Percentiles rank a stretch among this genome's conserved stretches.
Conservation (phyloP, 768 basidiomycete genomes). For the Ramaria sp. region DNA sequence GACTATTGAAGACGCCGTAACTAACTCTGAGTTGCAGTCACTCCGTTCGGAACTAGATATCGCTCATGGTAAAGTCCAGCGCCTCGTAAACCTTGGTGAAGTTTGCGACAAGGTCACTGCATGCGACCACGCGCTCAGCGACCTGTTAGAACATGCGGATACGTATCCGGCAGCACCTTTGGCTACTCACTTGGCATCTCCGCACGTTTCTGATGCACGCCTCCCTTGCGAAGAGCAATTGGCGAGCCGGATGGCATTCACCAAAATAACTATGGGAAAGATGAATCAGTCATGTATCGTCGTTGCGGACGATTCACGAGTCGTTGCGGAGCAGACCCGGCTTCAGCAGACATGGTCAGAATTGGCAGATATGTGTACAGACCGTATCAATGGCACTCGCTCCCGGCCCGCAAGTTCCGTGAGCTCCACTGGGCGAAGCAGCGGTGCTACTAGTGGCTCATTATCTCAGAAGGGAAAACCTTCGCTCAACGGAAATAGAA, state of each 20-base stretch:
- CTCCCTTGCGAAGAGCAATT: slow-evolving; percentile 60
- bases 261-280: slow-evolving; percentile 36
- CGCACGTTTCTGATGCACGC: slow-evolving; percentile 29
- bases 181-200: slow-evolving; percentile 37
- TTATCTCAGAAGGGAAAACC: slow-evolving; percentile 12
- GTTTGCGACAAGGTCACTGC: slow-evolving; percentile 35
- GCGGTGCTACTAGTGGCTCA: slow-evolving; percentile 27
- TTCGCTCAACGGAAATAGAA: background rate
- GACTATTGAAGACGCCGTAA: slow-evolving; percentile 24
- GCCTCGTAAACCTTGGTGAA: slow-evolving; percentile 43
- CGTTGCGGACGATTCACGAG: slow-evolving; percentile 50
- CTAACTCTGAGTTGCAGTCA: slow-evolving; percentile 51
- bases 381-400: slow-evolving; percentile 46
- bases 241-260: slow-evolving; percentile 50
- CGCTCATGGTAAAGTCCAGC: slow-evolving; percentile 36
- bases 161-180: slow-evolving; percentile 58
- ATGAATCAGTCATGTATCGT: slow-evolving; percentile 31
- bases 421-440: slow-evolving; percentile 49
- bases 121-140: slow-evolving; percentile 73
- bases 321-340: slow-evolving; percentile 47
- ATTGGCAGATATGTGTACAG: slow-evolving; percentile 69
- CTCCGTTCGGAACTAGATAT: slow-evolving; percentile 47
- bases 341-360: slow-evolving; percentile 73
- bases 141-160: slow-evolving; percentile 77
- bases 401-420: slow-evolving; percentile 56